Evolutionary conservation across 2,329 filamentous ascomycete genomes (phyloP), one percentile per base, ranked within the genome.

Genomic region (Monosporascus sp.): DNA sequence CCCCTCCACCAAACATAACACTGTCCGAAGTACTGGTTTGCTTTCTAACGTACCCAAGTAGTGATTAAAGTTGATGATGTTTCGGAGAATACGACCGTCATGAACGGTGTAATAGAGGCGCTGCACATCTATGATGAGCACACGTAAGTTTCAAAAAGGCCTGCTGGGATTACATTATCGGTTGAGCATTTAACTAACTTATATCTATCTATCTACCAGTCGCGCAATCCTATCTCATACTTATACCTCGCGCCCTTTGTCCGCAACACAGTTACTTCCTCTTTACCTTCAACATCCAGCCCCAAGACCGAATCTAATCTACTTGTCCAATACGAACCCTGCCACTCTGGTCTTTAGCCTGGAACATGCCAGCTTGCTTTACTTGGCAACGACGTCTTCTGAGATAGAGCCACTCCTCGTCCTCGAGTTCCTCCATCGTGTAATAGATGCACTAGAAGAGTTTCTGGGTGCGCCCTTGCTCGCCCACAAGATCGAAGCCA

Each of bases 111-210:
- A 68, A 89, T 99, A 68, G 93, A 97, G 78, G 94, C 93, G 69
- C 80, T 99, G 66, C 93, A 97, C 77, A 91, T 99, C 70, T 97
- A 89, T 72, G 92, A 97, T 82, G 92, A 97, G 77, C 85, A 92
- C 74, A 90, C 92, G 92, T 96, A 76, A 66, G 81, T 65, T 49
- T 17, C 11, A 34, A 53, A 53, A 58, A 55, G 44, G 37, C 42
- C 15, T n/a, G 15, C 22, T 46, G 11, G 42, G 24, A 17, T n/a
- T 6, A n/a, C 22, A 15, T 25, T 49, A 41, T 27, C 38, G 7
- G 52, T 47, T 18, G 17, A 37, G 42, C 37, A 34, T 47, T 38
- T 49, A 47, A 62, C 68, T 70, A 52, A 63, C 57, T 38, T n/a
- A 25, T 25, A 25, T n/a, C 24, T n/a, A n/a, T n/a, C n/a, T 48